These are phyloP conservation scores for Syzygium syzygioides DNA, from an alignment of 441 rosid species.

Conservation along the genomic window DNA sequence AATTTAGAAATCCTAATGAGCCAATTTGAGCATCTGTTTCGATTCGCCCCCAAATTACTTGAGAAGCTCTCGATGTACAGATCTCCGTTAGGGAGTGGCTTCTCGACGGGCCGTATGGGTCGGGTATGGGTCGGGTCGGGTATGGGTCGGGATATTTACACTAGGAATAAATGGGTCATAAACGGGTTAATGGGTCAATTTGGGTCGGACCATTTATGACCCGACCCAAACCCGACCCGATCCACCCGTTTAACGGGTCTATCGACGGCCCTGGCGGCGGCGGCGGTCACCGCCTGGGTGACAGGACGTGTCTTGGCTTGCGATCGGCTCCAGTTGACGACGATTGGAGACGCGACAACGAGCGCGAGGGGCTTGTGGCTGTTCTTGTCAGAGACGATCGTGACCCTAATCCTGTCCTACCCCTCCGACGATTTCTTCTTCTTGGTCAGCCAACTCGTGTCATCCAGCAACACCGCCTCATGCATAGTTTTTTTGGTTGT, in stretches of 20 bases:
- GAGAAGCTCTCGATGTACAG: constrained; percentile 71
- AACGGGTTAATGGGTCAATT: no score
- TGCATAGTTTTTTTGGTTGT: constrained; percentile 35
- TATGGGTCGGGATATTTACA: no score
- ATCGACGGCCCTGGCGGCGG: constrained; percentile 25
- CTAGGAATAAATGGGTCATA: no score
- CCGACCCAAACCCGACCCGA: no score
- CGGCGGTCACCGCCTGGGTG: constrained; percentile 38
- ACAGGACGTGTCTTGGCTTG: constrained; percentile 60
- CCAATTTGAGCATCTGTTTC: no score
- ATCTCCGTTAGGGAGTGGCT: constrained; percentile 75
- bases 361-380: neutral
- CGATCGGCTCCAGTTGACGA: constrained; percentile 51
- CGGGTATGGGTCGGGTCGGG: no score
- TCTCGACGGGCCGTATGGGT: no score
- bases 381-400: neutral
- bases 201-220: no score
- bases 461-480: constrained; percentile 32
- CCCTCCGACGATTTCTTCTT: constrained; percentile 26
- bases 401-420: neutral
- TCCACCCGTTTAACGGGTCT: no score
- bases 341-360: constrained; percentile 14
- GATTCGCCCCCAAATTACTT: constrained; percentile 9
- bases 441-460: constrained; percentile 23
- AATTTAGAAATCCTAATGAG: no score